Conservation (phyloP, 305 asterid species). For the Rubia tinctorum region DNA sequence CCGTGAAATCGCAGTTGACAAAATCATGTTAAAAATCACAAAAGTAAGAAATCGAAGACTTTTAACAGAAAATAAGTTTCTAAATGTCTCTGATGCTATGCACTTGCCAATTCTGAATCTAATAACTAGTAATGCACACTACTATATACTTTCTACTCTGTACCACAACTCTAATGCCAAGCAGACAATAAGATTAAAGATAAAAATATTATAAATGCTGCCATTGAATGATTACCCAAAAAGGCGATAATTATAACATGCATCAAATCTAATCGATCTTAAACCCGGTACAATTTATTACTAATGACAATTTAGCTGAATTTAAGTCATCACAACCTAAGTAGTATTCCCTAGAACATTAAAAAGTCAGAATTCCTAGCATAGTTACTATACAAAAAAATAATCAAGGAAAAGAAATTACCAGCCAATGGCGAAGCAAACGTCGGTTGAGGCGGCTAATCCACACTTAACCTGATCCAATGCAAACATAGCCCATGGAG, state of each 20-base stretch:
- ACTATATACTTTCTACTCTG: too few species aligned
- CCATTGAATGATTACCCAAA: background rate
- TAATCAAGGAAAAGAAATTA: constrained; percentile 12
- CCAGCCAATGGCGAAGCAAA: constrained; percentile 90
- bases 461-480: constrained; percentile 31
- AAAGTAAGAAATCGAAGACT: too few species aligned
- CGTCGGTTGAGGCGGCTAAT: constrained; percentile 85
- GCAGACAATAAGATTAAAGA: background rate
- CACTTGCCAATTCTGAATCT: background rate
- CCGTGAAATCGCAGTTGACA: too few species aligned
- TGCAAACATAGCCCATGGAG: too few species aligned
- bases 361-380: background rate
- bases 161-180: background rate
- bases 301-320: background rate
- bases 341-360: background rate
- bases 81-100: too few species aligned
- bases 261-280: background rate
- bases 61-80: too few species aligned
- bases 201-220: background rate
- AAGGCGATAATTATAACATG: background rate
- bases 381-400: too few species aligned
- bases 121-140: background rate
- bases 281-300: background rate
- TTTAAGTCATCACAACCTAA: background rate
- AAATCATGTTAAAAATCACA: too few species aligned